A percentile compares a stretch with the other conserved stretches of the same genome.
Evolutionary conservation across 176 grass and related monocot species (phyloP).

Genomic region (Oryza officinalis): DNA sequence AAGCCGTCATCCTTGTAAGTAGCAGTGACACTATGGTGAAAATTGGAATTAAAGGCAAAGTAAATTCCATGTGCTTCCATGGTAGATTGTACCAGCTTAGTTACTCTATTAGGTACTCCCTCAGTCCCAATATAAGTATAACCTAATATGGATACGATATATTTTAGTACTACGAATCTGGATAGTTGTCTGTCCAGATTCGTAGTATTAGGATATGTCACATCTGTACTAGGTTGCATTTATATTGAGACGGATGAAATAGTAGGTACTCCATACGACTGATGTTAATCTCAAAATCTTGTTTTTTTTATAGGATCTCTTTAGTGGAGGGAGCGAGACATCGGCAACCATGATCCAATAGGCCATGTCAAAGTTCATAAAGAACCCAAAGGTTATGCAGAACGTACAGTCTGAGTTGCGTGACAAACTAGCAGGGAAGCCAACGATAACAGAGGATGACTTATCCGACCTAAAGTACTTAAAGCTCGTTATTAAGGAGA

Average conservation of each 20-base stretch:
- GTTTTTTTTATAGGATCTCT: background rate
- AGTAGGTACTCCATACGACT: too few species aligned
- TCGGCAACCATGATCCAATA: background rate
- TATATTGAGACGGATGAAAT: too few species aligned
- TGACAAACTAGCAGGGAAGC: background rate
- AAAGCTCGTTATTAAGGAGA: background rate
- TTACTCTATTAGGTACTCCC: too few species aligned
- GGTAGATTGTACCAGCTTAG: too few species aligned
- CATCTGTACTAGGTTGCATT: too few species aligned
- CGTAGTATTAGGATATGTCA: too few species aligned
- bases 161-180: too few species aligned
- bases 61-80: too few species aligned
- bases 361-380: constrained; percentile 24
- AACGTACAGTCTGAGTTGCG: background rate
- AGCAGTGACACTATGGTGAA: background rate
- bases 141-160: too few species aligned
- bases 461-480: background rate
- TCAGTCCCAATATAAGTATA: too few species aligned
- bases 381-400: background rate
- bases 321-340: background rate
- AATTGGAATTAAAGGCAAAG: background rate
- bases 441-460: background rate
- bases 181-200: too few species aligned
- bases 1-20: background rate
- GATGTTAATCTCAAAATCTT: background rate